These are phyloP conservation scores for Penicillium sp. DNA, from an alignment of 2,329 filamentous ascomycete genomes.

Conservation along the genomic window DNA sequence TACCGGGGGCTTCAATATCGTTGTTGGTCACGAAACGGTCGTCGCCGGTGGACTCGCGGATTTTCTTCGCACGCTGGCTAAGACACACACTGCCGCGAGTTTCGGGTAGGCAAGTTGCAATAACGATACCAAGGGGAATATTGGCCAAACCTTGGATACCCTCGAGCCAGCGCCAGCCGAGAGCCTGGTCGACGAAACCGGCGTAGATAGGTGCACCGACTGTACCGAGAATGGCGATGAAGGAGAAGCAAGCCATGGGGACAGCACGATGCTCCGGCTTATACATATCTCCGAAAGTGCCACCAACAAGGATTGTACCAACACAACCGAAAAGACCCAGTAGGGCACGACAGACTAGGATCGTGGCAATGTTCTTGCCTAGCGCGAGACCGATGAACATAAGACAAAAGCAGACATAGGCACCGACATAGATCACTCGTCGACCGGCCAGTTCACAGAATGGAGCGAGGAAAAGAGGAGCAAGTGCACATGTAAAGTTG, in stretches of 20 bases:
- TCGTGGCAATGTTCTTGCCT: slow-evolving; percentile 50
- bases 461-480: slow-evolving; percentile 49
- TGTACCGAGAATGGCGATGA: slow-evolving; percentile 52
- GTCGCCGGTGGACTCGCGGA: slow-evolving; percentile 50
- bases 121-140: slow-evolving; percentile 47
- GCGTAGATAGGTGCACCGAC: slow-evolving; percentile 55
- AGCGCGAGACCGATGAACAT: slow-evolving; percentile 51
- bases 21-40: slow-evolving; percentile 51
- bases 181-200: slow-evolving; percentile 53
- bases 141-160: slow-evolving; percentile 54
- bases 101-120: slow-evolving; percentile 47
- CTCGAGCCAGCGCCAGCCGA: slow-evolving; percentile 56
- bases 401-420: slow-evolving; percentile 47
- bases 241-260: slow-evolving; percentile 51
- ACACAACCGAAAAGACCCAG: slow-evolving; percentile 52
- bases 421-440: slow-evolving; percentile 47
- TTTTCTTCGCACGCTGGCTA: slow-evolving; percentile 49
- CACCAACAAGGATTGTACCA: slow-evolving; percentile 51
- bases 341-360: slow-evolving; percentile 48
- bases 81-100: slow-evolving; percentile 50
- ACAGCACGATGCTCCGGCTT: slow-evolving; percentile 45
- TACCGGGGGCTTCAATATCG: slow-evolving; percentile 51
- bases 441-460: slow-evolving; percentile 53
- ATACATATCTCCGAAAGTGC: slow-evolving; percentile 53
- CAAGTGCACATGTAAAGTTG: slow-evolving; percentile 51